Evolutionary conservation across 305 asterid genomes (phyloP).

Genomic region (Fraxinus sp.): DNA sequence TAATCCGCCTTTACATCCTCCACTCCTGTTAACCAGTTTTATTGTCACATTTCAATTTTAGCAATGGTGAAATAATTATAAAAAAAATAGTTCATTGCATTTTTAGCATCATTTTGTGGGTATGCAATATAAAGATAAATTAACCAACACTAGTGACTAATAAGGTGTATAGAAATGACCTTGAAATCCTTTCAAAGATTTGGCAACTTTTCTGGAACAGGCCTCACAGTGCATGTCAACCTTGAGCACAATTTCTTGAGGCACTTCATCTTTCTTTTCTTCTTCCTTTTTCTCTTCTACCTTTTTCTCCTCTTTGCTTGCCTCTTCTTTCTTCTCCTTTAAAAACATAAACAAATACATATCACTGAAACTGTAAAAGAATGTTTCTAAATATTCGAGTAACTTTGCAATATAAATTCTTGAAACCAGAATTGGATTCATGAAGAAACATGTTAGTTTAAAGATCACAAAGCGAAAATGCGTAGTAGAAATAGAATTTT

Average conservation of each 20-base stretch:
- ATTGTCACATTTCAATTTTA: background rate
- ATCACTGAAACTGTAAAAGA: background rate
- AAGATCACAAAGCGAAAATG: background rate
- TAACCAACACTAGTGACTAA: background rate
- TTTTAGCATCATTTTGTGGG: background rate
- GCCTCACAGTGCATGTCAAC: constrained; percentile 97
- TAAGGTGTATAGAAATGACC: constrained; percentile 34
- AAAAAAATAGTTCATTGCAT: background rate
- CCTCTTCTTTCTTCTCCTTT: constrained; percentile 54
- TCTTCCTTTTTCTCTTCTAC: constrained; percentile 10
- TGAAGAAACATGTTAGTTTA: background rate
- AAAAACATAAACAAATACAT: background rate
- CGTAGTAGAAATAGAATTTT: background rate
- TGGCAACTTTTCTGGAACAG: constrained; percentile 82
- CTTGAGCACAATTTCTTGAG: constrained; percentile 63
- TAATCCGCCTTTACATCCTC: constrained; percentile 56
- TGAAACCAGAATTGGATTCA: background rate
- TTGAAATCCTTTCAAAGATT: constrained; percentile 72
- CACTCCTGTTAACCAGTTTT: constrained; percentile 39
- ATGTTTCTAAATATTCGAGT: background rate
- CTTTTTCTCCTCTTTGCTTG: constrained; percentile 9
- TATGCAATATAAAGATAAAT: too few species aligned
- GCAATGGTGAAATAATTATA: background rate
- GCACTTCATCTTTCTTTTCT: constrained; percentile 31
- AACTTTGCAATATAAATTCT: background rate